Base-by-base conservation (phyloP, 1,139 yeast genomes). In the Scheffersomyces insectosa region DNA sequence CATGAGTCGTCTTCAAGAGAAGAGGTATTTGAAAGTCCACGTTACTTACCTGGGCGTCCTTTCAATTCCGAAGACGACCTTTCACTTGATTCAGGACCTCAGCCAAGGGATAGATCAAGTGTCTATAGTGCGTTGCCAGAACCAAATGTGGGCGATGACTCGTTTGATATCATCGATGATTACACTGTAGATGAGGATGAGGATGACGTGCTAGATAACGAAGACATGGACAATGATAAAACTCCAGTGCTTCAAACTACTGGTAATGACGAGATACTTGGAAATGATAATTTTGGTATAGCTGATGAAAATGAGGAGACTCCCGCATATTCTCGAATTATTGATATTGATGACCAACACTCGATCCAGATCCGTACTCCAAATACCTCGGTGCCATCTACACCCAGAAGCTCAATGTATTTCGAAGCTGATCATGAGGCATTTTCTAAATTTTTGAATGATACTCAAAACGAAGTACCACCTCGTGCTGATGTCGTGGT, bases 401-500 rank as follows among this genome's bases (percentile, higher is more conserved):
- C 52, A 2, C 48, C 54, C 4, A 42, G 40, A 30, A 43, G 39
- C 7, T 43, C 47, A 12, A 46, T 38, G 28, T 49, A 42, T 38
- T 50, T 51, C 38, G 59, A 55, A 30, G 56, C 48, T 42, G 43
- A 50, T 12, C 46, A 51, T 13, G 51, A 51, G 16, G 45, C 47
- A 23, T 59, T 65, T 37, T 54, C 62, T 13, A 57, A 49, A 12
- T 59, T 63, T 28, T 45, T 68, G 29, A 53, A 61, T 33, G 72
- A 66, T 41, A 50, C 51, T 5, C 67, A 67, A 44, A 48, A 42
- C 2, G 68, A 61, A 33, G 72, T 68, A 1, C 75, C 75, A 3
- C 70, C 72, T 1, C 54, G 75, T 42, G 72, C 73, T 1, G 76
- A 70, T 48, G 53, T 68, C 11, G 55, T 48, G 23, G 44, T 62